Percentiles rank a stretch among this genome's conserved stretches.
These are phyloP conservation scores for Flueggea neowawraea DNA, from an alignment of 441 rosid genomes.

Conservation along the genomic window DNA sequence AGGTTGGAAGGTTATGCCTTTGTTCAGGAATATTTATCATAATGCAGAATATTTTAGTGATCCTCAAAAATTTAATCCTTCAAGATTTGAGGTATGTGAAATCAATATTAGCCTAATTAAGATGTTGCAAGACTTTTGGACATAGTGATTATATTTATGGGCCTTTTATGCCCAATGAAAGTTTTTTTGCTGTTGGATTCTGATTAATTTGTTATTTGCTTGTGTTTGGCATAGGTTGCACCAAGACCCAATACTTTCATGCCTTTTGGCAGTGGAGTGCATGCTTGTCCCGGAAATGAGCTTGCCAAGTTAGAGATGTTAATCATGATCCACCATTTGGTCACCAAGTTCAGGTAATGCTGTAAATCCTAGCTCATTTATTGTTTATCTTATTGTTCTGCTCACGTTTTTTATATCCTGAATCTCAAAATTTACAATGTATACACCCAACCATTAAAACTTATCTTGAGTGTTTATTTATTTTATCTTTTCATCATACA, in stretches of 20 bases:
- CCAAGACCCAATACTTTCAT: slow-evolving; percentile 61
- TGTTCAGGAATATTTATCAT: slow-evolving; percentile 72
- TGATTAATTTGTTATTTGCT: background rate
- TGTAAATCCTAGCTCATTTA: background rate
- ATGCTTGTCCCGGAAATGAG: slow-evolving; percentile 80
- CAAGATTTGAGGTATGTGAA: slow-evolving; percentile 54
- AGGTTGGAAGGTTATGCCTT: slow-evolving; percentile 87
- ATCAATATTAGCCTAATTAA: too few relatives aligned
- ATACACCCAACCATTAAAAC: too few relatives aligned
- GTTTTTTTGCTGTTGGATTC: slow-evolving; percentile 2
- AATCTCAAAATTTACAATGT: too few relatives aligned
- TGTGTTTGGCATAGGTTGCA: slow-evolving; percentile 30
- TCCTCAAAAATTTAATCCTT: slow-evolving; percentile 74
- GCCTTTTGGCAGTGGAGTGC: slow-evolving; percentile 78
- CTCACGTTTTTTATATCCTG: too few relatives aligned
- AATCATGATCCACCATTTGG: slow-evolving; percentile 56
- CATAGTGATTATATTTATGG: too few relatives aligned
- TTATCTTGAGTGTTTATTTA: too few relatives aligned
- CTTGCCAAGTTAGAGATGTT: slow-evolving; percentile 81
- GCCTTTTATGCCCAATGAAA: too few relatives aligned
- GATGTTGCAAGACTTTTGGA: too few relatives aligned
- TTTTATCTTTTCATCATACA: too few relatives aligned
- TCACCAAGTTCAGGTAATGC: slow-evolving; percentile 62
- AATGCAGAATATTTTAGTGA: slow-evolving; percentile 54
- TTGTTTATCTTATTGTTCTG: too few relatives aligned